These are phyloP conservation scores for Phytophthora pseudosyringae DNA, from an alignment of 352 stramenopile species.

Conservation along the genomic window DNA sequence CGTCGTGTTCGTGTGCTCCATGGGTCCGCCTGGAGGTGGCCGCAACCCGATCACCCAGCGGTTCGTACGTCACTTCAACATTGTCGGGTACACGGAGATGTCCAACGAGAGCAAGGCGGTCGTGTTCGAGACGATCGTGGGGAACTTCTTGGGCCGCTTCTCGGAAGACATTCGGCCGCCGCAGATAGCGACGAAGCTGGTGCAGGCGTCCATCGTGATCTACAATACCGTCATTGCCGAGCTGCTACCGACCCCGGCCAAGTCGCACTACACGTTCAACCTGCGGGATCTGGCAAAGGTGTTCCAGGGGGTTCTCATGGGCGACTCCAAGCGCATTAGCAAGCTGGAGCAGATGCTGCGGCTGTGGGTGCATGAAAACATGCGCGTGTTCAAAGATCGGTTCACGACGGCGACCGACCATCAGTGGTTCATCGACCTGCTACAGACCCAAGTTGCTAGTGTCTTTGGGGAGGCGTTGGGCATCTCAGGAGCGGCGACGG, in stretches of 20 bases:
- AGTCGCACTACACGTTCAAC: conserved; percentile 91
- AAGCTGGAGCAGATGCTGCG: conserved; percentile 76
- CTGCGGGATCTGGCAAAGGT: conserved; percentile 90
- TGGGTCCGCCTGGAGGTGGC: conserved; percentile 82
- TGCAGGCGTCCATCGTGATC: conserved; percentile 77
- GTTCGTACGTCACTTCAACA: conserved; percentile 88
- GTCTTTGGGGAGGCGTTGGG: conserved; percentile 63
- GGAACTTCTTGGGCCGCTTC: conserved; percentile 75
- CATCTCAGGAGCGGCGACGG: conserved; percentile 15
- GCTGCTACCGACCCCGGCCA: conserved; percentile 81
- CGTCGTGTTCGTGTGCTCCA: conserved; percentile 82
- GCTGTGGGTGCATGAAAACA: conserved; percentile 87
- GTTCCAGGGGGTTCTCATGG: conserved; percentile 87
- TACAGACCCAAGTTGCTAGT: conserved; percentile 61
- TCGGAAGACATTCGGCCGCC: conserved; percentile 68
- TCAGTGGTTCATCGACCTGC: conserved; percentile 79
- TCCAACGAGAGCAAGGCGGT: conserved; percentile 82
- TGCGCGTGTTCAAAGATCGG: conserved; percentile 89
- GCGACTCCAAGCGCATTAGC: conserved; percentile 73
- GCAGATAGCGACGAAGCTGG: conserved; percentile 60
- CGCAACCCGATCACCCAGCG: conserved; percentile 82
- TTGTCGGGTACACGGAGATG: conserved; percentile 88
- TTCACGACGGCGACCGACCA: conserved; percentile 79
- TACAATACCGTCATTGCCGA: conserved; percentile 89
- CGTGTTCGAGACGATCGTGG: conserved; percentile 85